Evolutionary conservation across 495 filamentous ascomycete species (phyloP), one percentile per base, ranked within the genome.

Genomic region (Aspergillus cavernicola): DNA sequence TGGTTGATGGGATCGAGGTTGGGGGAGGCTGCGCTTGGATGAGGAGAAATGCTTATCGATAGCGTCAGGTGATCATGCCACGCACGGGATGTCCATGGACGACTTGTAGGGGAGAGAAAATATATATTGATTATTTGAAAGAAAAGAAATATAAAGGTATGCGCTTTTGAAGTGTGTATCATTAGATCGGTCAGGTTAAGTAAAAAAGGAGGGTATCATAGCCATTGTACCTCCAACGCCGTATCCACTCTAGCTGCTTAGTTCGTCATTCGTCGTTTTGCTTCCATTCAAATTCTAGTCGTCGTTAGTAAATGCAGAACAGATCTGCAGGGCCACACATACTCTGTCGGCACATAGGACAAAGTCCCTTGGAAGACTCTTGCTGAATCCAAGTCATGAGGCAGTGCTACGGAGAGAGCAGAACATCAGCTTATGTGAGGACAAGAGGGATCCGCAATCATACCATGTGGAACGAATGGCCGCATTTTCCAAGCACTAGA

Each of bases 261-360:
- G 22, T 48, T 58, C 29, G 32, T 57, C 55, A 57, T 59, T 75
- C 69, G 16, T 71, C 70, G 39, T 62, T 71, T 56, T 72, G 64
- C 47, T 80, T 81, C 84, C 85, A 88, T 65, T 88, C 86, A 59
- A 89, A 89, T 64, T 82, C 85, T 88, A 57, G 58, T 18, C n/a
- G 26, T 10, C 9, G 19, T 72, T 63, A 72, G 63, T 24, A 42
- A 10, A 11, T 28, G 18, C 11, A 37, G 37, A 33, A 29, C 7
- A 23, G 9, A 50, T 40, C 29, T 15, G 31, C 15, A 19, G 28
- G 44, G 24, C n/a, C n/a, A n/a, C 2, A 66, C 85, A 70, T 79
- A 93, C 90, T 92, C 69, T 97, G 93, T 45, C 93, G 81, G 64
- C 93, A 99, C 95, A 99, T 97, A 13, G 93, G 93, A 69, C 93